phyloP scores from a whole-genome alignment of 768 basidiomycete species.

The Leccinum uliginosum region DNA sequence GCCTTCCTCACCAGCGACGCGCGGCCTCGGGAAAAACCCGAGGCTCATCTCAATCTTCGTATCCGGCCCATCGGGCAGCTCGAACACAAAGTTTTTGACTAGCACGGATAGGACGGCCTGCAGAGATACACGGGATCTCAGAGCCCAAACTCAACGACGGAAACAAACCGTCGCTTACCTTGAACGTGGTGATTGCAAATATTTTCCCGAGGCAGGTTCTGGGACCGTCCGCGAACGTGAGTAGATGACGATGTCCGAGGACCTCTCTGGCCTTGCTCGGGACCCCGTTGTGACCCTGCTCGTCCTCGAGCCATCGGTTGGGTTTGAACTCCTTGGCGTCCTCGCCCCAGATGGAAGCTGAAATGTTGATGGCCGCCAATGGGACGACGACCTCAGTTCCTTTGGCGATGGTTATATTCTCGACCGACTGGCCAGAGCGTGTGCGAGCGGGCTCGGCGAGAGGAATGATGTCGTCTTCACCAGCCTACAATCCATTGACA shows the following conservation, averaged over 20 bases:
- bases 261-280: neutral
- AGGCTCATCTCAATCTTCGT: neutral
- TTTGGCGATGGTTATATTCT: neutral
- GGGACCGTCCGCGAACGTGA: neutral
- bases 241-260: neutral
- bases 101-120: neutral
- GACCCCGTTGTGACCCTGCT: neutral
- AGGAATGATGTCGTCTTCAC: neutral
- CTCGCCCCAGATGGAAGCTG: neutral
- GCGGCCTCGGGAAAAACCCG: neutral
- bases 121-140: neutral
- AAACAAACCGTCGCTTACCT: neutral
- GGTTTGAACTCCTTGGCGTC: neutral
- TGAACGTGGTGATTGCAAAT: neutral
- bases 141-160: neutral
- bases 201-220: neutral
- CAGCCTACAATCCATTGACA: neutral
- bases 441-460: neutral
- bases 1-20: neutral
- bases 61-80: neutral
- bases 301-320: neutral
- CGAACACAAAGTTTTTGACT: neutral
- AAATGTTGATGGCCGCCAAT: neutral
- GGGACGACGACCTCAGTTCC: neutral
- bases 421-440: neutral